Evolutionary conservation across 805 yeast genomes (phyloP).

Genomic region (Dipodascus albidus): DNA sequence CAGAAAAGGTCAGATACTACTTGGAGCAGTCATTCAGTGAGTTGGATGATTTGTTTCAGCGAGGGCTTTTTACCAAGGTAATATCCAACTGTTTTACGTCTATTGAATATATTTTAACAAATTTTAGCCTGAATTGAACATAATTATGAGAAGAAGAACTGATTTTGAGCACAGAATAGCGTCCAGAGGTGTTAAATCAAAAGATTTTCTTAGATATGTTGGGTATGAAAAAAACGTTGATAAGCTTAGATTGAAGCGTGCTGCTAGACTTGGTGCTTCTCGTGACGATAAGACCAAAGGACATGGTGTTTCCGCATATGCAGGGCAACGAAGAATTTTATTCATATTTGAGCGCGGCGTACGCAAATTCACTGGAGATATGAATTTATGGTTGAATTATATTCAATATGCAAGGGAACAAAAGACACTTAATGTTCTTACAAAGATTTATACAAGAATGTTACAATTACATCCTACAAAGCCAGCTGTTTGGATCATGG

Average conservation of each 20-base stretch:
- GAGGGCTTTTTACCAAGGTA: slow-evolving; percentile 66
- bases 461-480: slow-evolving; percentile 86
- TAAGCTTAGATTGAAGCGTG: slow-evolving; percentile 61
- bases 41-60: slow-evolving; percentile 71
- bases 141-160: slow-evolving; percentile 85
- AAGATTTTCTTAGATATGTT: slow-evolving; percentile 69
- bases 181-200: slow-evolving; percentile 69
- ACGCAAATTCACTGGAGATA: slow-evolving; percentile 64
- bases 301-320: slow-evolving; percentile 59
- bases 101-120: not conserved
- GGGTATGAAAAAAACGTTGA: slow-evolving; percentile 76
- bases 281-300: slow-evolving; percentile 26
- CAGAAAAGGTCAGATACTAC: slow-evolving; percentile 45
- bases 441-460: slow-evolving; percentile 60
- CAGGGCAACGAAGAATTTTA: slow-evolving; percentile 68
- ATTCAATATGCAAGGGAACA: slow-evolving; percentile 38
- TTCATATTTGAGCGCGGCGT: slow-evolving; percentile 79
- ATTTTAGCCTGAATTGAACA: slow-evolving; percentile 50
- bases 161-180: slow-evolving; percentile 87
- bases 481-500: slow-evolving; percentile 84
- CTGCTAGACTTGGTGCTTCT: slow-evolving; percentile 40
- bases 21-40: slow-evolving; percentile 77
- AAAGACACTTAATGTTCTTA: slow-evolving; percentile 23
- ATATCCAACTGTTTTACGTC: too few species aligned
- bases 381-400: slow-evolving; percentile 69